Evolutionary conservation across 2,329 filamentous ascomycete genomes (phyloP), one percentile per base, ranked within the genome.

Genomic region (Ilyonectria sp.): DNA sequence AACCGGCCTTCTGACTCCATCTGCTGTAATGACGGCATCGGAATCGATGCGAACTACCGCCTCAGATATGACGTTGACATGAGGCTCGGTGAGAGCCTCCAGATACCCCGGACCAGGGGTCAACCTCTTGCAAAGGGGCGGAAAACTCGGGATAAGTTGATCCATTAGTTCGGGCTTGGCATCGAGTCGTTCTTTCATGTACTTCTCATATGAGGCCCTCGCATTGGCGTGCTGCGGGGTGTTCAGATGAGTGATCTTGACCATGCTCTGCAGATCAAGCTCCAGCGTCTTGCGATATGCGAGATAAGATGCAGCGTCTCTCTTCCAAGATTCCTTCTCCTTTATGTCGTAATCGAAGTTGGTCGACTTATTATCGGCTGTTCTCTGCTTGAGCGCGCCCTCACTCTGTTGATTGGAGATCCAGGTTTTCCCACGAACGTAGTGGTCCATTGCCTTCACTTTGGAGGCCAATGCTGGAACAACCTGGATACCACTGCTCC

Each of bases 401-500:
- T 60, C 61, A 37, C 44, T 40, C 17, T 56, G n/a, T 8, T 64
- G 55, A 7, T 57, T 61, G 35, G 37, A 31, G 53, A 67, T 62
- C 67, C 67, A 67, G 21, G 60, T 61, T 21, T 58, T 57, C 10
- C 63, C 64, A 19, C 63, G 67, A 9, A 67, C 47, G 26, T 69
- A 69, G 19, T 63, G 67, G 37, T 69, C 67, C 10, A 69, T 60
- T 3, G 35, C 6, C 23, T 63, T 61, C 4, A 67, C 67, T 13
- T 69, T 43, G 6, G 46, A 19, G 2, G 61, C 21, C 11, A 69
- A 23, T n/a, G 63, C 50, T 4, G 67, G 67, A 3, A 69, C 59
- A n/a, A 69, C 23, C 35, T 69, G 67, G n/a, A 67, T 63, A 15
- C 67, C 67, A 33, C 63, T 67, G 23, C 55, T 60, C 29, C 67